phyloP scores from a whole-genome alignment of 306 rosid species.

The Clitoria ternatea region DNA sequence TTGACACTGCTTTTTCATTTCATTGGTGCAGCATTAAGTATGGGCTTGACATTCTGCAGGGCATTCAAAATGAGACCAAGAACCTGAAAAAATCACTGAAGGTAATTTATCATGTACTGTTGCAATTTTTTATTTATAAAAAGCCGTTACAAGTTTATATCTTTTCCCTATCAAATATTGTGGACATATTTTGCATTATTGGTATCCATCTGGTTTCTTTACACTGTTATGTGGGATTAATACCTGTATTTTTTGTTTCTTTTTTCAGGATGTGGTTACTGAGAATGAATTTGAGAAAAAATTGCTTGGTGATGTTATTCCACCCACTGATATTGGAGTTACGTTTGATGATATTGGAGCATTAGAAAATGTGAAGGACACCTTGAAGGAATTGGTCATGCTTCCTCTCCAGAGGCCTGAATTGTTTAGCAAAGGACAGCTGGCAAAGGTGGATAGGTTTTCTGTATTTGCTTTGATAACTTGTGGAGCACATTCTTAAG shows the following conservation, averaged over 20 bases:
- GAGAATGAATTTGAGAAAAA: conserved; percentile 95
- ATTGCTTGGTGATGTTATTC: conserved; percentile 87
- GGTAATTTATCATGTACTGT: conserved; percentile 49
- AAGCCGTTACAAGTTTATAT: not conserved
- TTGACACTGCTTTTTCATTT: conserved; percentile 28
- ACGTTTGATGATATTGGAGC: conserved; percentile 97
- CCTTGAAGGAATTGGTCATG: conserved; percentile 95
- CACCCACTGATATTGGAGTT: conserved; percentile 88
- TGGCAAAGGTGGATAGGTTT: conserved; percentile 63
- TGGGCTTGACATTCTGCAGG: conserved; percentile 69
- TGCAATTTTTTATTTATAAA: no score
- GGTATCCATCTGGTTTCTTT: not conserved
- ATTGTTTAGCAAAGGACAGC: conserved; percentile 83
- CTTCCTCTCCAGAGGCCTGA: conserved; percentile 98
- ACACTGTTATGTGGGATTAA: not conserved
- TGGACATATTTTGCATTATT: not conserved
- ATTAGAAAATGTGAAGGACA: conserved; percentile 91
- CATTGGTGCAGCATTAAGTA: conserved; percentile 60
- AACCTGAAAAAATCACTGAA: conserved; percentile 69
- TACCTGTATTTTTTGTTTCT: no score
- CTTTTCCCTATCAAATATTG: conserved; percentile 14
- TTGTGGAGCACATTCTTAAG: not conserved
- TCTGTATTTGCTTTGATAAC: not conserved
- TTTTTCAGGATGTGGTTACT: conserved; percentile 83
- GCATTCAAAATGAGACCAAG: conserved; percentile 74